Percentiles rank a stretch among this genome's conserved stretches.
These are phyloP conservation scores for Leccinellum albellum DNA, from an alignment of 768 basidiomycete genomes.

Conservation along the genomic window DNA sequence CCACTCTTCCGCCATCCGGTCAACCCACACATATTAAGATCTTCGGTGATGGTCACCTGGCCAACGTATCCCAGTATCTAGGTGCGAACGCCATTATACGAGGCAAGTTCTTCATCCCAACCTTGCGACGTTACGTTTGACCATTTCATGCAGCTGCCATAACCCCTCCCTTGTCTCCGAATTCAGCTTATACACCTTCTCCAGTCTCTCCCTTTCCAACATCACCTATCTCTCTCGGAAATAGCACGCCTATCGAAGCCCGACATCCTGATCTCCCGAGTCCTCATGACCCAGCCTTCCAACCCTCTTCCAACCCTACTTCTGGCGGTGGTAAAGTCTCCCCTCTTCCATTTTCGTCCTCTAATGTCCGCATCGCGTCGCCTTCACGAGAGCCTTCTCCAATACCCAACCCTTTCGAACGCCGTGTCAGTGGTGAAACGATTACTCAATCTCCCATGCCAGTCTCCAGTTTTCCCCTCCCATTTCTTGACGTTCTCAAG, in stretches of 20 bases:
- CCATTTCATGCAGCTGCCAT: conserved; percentile 20
- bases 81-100: conserved; percentile 42
- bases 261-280: conserved; percentile 18
- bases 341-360: conserved; percentile 20
- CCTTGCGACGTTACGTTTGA: conserved; percentile 5
- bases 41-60: conserved; percentile 19
- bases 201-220: conserved; percentile 31
- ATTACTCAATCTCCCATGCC: conserved; percentile 22
- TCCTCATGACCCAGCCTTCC: conserved; percentile 14
- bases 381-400: conserved; percentile 31
- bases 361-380: conserved; percentile 25
- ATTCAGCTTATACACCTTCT: conserved; percentile 30
- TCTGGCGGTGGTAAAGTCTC: conserved; percentile 16
- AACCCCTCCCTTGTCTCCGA: conserved; percentile 34
- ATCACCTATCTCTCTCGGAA: conserved; percentile 23
- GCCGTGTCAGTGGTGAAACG: conserved; percentile 81
- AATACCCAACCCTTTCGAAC: conserved; percentile 87
- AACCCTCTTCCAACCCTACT: conserved; percentile 1
- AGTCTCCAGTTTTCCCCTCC: conserved; percentile 35
- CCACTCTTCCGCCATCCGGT: conserved; percentile 16
- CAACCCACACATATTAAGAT: neutral
- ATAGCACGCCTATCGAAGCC: conserved; percentile 12
- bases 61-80: conserved; percentile 42
- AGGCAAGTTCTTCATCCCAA: conserved; percentile 20
- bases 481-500: conserved; percentile 58